These are phyloP conservation scores for Scutellaria minor DNA, from an alignment of 257 asterid genomes.

Conservation along the genomic window DNA sequence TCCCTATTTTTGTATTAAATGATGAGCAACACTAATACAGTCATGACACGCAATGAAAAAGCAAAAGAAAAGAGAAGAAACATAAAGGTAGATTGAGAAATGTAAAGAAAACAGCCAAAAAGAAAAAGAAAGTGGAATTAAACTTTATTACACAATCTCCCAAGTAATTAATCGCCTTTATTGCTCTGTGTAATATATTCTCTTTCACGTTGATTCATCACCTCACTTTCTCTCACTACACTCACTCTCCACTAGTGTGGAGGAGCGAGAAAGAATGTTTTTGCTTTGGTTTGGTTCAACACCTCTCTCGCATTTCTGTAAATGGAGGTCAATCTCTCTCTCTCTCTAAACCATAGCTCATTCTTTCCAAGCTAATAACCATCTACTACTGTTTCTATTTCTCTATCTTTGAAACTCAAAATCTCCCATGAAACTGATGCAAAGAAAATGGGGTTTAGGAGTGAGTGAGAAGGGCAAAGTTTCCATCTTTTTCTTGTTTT, in stretches of 20 bases:
- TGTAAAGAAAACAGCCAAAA: too few species aligned
- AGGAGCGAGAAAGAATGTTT: neutral
- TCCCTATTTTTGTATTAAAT: too few species aligned
- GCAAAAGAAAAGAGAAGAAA: neutral
- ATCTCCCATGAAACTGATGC: constrained; percentile 27
- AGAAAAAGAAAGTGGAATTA: neutral
- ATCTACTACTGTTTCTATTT: neutral
- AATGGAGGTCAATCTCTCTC: neutral
- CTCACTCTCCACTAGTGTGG: neutral
- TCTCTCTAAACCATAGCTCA: neutral
- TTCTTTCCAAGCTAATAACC: neutral
- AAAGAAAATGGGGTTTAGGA: neutral
- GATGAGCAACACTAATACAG: too few species aligned
- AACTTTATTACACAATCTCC: neutral
- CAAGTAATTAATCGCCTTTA: neutral
- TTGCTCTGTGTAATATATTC: constrained; percentile 31
- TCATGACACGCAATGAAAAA: too few species aligned
- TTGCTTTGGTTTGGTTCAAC: too few species aligned
- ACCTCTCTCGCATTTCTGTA: too few species aligned
- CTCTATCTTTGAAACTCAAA: neutral
- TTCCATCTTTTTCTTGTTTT: neutral
- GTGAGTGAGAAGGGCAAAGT: neutral
- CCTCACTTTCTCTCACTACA: constrained; percentile 9
- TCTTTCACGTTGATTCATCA: neutral
- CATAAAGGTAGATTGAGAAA: neutral